Evolutionary conservation across 495 filamentous ascomycete genomes (phyloP).

Genomic region (Jackrogersella minutella): DNA sequence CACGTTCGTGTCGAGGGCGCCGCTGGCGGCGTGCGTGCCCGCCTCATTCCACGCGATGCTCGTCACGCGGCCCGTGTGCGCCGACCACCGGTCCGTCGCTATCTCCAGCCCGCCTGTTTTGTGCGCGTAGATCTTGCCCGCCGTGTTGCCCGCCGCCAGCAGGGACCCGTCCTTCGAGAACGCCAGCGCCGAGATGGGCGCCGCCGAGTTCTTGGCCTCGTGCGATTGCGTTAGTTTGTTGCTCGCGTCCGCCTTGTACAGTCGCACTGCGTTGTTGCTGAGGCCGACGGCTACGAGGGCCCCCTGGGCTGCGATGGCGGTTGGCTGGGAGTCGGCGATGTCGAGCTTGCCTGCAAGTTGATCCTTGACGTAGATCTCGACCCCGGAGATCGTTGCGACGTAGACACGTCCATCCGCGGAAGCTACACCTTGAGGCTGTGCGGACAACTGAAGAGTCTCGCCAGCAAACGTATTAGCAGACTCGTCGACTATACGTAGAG

Average conservation of each 20-base stretch:
- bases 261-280: conserved; percentile 72
- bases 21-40: conserved; percentile 81
- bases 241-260: conserved; percentile 67
- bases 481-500: conserved; percentile 77
- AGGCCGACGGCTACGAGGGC: conserved; percentile 76
- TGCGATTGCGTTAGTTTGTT: conserved; percentile 53
- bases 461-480: conserved; percentile 59
- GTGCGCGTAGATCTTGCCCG: conserved; percentile 85
- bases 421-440: conserved; percentile 62
- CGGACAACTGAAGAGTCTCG: conserved; percentile 53
- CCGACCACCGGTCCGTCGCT: conserved; percentile 83
- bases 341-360: conserved; percentile 58
- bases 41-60: conserved; percentile 81
- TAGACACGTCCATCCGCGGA: conserved; percentile 56
- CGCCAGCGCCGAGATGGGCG: conserved; percentile 70
- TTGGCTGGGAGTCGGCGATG: conserved; percentile 63
- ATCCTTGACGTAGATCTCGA: conserved; percentile 71
- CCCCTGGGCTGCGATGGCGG: conserved; percentile 72
- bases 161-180: conserved; percentile 78
- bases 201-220: conserved; percentile 60
- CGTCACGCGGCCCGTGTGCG: conserved; percentile 88
- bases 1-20: conserved; percentile 86
- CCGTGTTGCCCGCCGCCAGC: conserved; percentile 82
- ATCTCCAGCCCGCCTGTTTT: conserved; percentile 65
- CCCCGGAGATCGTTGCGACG: conserved; percentile 69